Evolutionary conservation across 2,329 filamentous ascomycete genomes (phyloP).

Genomic region (Cercospora sp.): DNA sequence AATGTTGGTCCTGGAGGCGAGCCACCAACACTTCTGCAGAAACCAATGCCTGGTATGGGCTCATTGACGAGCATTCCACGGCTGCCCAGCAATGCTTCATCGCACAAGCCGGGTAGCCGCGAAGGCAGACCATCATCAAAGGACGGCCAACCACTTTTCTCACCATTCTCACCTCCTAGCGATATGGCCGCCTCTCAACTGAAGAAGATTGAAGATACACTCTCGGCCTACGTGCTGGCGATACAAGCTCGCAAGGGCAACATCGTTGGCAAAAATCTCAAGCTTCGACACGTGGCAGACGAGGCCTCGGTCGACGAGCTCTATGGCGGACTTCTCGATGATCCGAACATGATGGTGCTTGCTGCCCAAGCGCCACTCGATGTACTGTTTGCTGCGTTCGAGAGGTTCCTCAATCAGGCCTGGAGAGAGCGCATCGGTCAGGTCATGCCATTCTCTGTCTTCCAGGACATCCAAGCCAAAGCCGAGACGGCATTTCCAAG

Average conservation of each 20-base stretch:
- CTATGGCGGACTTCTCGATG: constrained; percentile 84
- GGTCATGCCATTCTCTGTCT: constrained; percentile 69
- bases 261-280: constrained; percentile 74
- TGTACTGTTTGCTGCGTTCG: constrained; percentile 85
- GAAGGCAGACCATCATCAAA: constrained; percentile 39
- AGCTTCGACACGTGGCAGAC: constrained; percentile 69
- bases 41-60: constrained; percentile 33
- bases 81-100: constrained; percentile 31
- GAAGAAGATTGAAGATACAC: constrained; percentile 76
- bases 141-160: constrained; percentile 48
- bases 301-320: constrained; percentile 82
- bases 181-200: constrained; percentile 56
- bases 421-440: constrained; percentile 89
- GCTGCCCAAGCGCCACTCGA: constrained; percentile 76
- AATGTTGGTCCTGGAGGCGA: constrained; percentile 55
- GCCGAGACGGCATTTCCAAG: constrained; percentile 64
- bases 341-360: constrained; percentile 73
- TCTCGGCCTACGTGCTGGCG: constrained; percentile 78
- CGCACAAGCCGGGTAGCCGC: constrained; percentile 42
- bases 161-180: constrained; percentile 48
- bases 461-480: constrained; percentile 72
- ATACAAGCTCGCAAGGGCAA: constrained; percentile 84
- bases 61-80: constrained; percentile 26
- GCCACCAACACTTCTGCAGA: constrained; percentile 31
- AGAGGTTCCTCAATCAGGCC: constrained; percentile 84